Conservation (phyloP, 257 asterid genomes). For the Capsicum baccatum region DNA sequence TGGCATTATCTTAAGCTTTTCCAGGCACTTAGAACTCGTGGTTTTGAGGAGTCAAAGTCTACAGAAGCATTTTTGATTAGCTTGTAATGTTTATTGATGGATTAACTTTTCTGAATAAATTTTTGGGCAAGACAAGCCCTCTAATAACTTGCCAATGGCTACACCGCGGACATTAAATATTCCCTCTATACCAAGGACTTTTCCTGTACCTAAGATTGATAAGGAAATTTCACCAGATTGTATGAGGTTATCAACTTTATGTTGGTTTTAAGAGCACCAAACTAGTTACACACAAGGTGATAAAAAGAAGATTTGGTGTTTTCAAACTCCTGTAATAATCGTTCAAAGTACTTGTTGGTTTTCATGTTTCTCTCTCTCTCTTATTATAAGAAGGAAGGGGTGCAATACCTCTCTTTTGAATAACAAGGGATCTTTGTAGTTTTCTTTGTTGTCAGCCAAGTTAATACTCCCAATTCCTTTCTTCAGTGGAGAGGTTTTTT, state of each 20-base stretch:
- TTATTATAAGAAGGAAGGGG: too few relatives aligned
- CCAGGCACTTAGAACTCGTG: conserved; percentile 38
- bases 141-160: conserved; percentile 43
- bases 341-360: too few relatives aligned
- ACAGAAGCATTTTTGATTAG: conserved; percentile 24
- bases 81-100: conserved; percentile 32
- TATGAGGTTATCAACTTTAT: conserved; percentile 47
- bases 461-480: too few relatives aligned
- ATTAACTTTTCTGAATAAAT: conserved; percentile 57
- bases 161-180: conserved; percentile 42
- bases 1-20: neutral
- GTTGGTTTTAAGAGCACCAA: conserved; percentile 60
- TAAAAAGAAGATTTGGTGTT: neutral
- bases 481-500: neutral
- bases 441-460: neutral
- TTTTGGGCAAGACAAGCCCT: conserved; percentile 79
- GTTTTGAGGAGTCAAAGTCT: conserved; percentile 43
- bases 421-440: neutral
- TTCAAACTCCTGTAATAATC: too few relatives aligned
- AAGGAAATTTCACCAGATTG: conserved; percentile 55
- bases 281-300: conserved; percentile 60
- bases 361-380: too few relatives aligned
- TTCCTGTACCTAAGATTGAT: conserved; percentile 46
- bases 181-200: conserved; percentile 61
- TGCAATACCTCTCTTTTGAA: neutral